Evolutionary conservation across 106 monocot species (phyloP).

Genomic region (Hemerocallis citrina): DNA sequence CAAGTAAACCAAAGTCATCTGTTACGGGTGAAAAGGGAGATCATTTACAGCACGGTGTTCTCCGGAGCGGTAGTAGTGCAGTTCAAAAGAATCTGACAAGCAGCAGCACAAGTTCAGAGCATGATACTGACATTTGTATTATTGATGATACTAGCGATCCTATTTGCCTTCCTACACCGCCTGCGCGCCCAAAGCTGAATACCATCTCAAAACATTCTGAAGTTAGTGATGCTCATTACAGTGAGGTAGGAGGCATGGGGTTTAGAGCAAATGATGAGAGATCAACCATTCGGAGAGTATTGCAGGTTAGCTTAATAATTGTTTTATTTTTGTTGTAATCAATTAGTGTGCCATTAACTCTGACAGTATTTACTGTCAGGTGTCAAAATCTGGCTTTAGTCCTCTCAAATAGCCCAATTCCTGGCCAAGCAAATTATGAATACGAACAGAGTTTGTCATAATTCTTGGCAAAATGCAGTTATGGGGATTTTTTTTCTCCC

Average conservation of each 20-base stretch:
- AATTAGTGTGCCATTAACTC: too few relatives aligned
- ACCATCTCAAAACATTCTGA: conserved; percentile 8
- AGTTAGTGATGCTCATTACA: conserved; percentile 6
- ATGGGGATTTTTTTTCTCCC: too few relatives aligned
- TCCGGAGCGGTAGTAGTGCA: background rate
- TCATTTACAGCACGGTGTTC: conserved; percentile 11
- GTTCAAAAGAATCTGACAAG: conserved; percentile 4
- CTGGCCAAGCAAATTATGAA: too few relatives aligned
- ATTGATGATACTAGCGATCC: conserved; percentile 42
- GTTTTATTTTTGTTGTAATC: background rate
- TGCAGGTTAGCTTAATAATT: conserved; percentile 45
- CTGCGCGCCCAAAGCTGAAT: conserved; percentile 1
- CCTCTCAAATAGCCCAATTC: too few relatives aligned
- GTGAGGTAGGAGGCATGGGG: conserved; percentile 14
- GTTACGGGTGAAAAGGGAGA: conserved; percentile 11
- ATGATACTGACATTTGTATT: conserved; percentile 48
- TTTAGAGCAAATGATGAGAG: conserved; percentile 47
- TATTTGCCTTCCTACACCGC: background rate
- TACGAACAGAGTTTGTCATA: too few relatives aligned
- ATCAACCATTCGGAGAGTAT: conserved; percentile 45
- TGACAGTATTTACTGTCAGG: too few relatives aligned
- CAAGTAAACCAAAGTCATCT: conserved; percentile 3
- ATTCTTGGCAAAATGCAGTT: too few relatives aligned
- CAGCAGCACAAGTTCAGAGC: conserved; percentile 14
- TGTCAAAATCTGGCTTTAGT: too few relatives aligned